Base-by-base conservation (phyloP, 768 basidiomycete species). In the Naematelia aurantialba region DNA sequence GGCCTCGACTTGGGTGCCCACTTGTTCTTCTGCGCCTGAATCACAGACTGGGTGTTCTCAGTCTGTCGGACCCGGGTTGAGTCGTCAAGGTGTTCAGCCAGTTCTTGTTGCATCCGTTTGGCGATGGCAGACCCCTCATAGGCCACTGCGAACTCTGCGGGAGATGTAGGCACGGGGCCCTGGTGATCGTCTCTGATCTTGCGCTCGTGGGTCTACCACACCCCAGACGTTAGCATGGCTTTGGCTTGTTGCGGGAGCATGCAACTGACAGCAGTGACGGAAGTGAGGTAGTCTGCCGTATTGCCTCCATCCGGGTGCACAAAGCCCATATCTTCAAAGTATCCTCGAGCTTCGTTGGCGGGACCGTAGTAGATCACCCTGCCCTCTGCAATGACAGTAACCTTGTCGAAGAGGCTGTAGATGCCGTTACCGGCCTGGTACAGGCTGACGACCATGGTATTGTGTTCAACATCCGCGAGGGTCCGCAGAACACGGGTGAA, bases 361-460 rank as follows among this genome's bases (percentile, higher is more conserved):
- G 72, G 76, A 17, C 82, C 81, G 56, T 79, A 82, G 70, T 80
- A 82, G 59, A 82, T 77, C 54, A 78, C 72, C 14, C 78, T 65
- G 4, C 82, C 82, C 64, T 79, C 78, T 56, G 81, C 79, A 14
- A 82, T 75, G 22, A 81, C 79, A 45, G 79, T 70, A 62, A 79
- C 80, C 63, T 81, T 80, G 73, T 81, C 80, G 54, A 81, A 81
- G 14, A 78, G 63, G 56, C 71, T 55, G 45, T 69, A 69, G 45
- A 72, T 68, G 0, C 65, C 65, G 34, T 72, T 67, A 39, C 65
- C 65, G 22, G 70, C 70, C 52, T 72, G 68, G 48, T 75, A 76
- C 8, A 76, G 67, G 19, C 69, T 69, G 49, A 70, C 61, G 53
- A 76, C 72, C 45, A 73, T 60, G 13, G 70, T 59, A 30, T 71